Conservation (phyloP, 768 basidiomycete species). For the Podaxis mareebaensis region DNA sequence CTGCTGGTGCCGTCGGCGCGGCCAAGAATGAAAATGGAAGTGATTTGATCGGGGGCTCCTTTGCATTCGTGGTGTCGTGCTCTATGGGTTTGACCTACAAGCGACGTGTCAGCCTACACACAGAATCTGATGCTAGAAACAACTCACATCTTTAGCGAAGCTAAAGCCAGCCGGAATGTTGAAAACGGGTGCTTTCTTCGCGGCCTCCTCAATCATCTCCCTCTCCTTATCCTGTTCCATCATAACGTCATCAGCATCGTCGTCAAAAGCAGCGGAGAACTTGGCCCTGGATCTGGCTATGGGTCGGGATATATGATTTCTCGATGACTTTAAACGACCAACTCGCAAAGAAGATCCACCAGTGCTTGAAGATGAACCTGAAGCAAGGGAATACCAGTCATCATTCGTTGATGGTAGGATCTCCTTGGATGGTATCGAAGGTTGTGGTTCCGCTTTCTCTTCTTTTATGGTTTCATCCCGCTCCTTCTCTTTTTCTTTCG, state of each 20-base stretch:
- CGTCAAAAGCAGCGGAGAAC: constrained; percentile 69
- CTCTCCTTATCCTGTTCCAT: constrained; percentile 45
- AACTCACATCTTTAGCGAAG: constrained; percentile 52
- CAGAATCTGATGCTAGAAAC: not conserved
- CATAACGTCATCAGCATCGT: constrained; percentile 46
- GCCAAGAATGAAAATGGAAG: constrained; percentile 61
- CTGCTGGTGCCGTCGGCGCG: constrained; percentile 1
- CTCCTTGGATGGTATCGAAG: not conserved
- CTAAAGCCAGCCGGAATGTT: constrained; percentile 63
- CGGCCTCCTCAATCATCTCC: constrained; percentile 52
- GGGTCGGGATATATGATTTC: constrained; percentile 65
- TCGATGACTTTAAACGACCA: constrained; percentile 55
- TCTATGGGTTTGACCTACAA: constrained; percentile 34
- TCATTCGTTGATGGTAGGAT: constrained; percentile 26
- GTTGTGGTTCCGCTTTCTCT: constrained; percentile 1
- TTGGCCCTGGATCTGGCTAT: constrained; percentile 43
- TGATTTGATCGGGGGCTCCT: constrained; percentile 65
- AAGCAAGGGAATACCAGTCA: constrained; percentile 34
- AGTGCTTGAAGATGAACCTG: constrained; percentile 25
- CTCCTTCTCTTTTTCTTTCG: constrained; percentile 20
- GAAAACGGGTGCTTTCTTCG: constrained; percentile 56
- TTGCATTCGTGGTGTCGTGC: constrained; percentile 44
- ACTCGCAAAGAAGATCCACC: constrained; percentile 62
- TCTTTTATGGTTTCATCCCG: constrained; percentile 18
- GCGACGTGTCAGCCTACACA: constrained; percentile 13